Evolutionary conservation across 495 filamentous ascomycete genomes (phyloP).

Genomic region (Cercophora samala): DNA sequence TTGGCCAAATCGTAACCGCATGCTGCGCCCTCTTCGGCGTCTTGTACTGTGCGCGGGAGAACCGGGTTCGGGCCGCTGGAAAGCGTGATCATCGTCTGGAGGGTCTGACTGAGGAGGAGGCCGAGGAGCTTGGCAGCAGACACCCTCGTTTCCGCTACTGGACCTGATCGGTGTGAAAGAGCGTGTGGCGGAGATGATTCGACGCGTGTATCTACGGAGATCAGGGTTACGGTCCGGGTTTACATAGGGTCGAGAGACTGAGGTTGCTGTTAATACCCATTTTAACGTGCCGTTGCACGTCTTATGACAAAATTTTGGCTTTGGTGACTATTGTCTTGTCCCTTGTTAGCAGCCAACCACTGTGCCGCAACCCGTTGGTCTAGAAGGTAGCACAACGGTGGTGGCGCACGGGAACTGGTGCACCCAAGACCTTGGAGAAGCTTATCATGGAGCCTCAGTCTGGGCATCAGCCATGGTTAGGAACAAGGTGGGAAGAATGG

Average conservation of each 20-base stretch:
- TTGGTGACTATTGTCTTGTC: neutral
- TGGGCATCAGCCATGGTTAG: constrained; percentile 1
- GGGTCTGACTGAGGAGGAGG: constrained; percentile 49
- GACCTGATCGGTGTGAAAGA: constrained; percentile 16
- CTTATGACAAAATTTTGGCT: neutral
- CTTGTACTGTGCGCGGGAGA: constrained; percentile 52
- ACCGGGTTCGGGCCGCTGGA: constrained; percentile 46
- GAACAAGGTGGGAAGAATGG: neutral
- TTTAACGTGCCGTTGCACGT: neutral
- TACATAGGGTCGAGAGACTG: neutral
- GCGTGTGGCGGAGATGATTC: neutral
- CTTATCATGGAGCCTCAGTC: constrained; percentile 9
- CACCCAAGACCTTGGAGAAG: constrained; percentile 11
- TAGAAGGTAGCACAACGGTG: neutral
- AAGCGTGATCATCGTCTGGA: constrained; percentile 50
- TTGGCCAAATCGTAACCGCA: constrained; percentile 42
- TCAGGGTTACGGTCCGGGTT: neutral
- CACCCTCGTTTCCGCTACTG: constrained; percentile 56
- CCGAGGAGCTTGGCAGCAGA: constrained; percentile 47
- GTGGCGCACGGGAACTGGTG: constrained; percentile 2
- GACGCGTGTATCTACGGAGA: neutral
- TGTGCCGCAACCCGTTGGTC: neutral
- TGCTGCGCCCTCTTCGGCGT: constrained; percentile 48
- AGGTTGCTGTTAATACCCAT: neutral
- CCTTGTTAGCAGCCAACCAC: neutral